phyloP scores from a whole-genome alignment of 371 early-diverging fungal genomes.

The Mycotypha africana region DNA sequence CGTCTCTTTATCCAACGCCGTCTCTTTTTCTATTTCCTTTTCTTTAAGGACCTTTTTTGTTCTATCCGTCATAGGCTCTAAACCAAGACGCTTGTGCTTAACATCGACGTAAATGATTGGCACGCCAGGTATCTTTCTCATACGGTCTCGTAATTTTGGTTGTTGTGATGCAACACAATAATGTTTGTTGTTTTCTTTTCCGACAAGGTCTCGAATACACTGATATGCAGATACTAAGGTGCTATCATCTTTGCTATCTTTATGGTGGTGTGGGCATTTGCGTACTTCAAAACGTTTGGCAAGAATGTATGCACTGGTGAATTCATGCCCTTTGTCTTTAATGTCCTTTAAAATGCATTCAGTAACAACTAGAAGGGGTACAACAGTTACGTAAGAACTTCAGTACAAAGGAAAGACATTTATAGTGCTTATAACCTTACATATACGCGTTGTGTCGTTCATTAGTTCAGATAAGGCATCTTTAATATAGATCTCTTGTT shows the following conservation, averaged over 20 bases:
- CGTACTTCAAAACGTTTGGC: conserved; percentile 72
- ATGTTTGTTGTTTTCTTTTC: conserved; percentile 64
- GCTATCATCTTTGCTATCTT: too few relatives aligned
- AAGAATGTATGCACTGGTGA: conserved; percentile 48
- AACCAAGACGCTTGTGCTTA: conserved; percentile 26
- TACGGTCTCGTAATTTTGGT: conserved; percentile 50
- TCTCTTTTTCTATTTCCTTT: conserved; percentile 40
- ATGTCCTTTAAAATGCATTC: conserved; percentile 75
- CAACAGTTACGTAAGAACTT: too few relatives aligned
- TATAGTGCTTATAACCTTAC: too few relatives aligned
- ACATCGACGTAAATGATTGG: conserved; percentile 83
- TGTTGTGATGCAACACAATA: conserved; percentile 85
- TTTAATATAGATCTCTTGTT: conserved; percentile 53
- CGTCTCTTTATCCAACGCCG: conserved; percentile 47
- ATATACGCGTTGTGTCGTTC: conserved; percentile 37
- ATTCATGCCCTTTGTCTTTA: conserved; percentile 57
- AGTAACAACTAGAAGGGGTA: conserved; percentile 61
- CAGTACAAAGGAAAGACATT: too few relatives aligned
- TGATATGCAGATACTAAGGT: conserved; percentile 52
- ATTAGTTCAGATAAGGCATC: conserved; percentile 51
- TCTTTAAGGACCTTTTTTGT: conserved; percentile 5
- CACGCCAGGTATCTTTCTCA: conserved; percentile 75
- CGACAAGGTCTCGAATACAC: conserved; percentile 74
- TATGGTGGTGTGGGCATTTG: conserved; percentile 66
- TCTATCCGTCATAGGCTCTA: conserved; percentile 69